Evolutionary conservation across 2,329 filamentous ascomycete species (phyloP).

Genomic region (Arthrobotrys pseudoclavata): DNA sequence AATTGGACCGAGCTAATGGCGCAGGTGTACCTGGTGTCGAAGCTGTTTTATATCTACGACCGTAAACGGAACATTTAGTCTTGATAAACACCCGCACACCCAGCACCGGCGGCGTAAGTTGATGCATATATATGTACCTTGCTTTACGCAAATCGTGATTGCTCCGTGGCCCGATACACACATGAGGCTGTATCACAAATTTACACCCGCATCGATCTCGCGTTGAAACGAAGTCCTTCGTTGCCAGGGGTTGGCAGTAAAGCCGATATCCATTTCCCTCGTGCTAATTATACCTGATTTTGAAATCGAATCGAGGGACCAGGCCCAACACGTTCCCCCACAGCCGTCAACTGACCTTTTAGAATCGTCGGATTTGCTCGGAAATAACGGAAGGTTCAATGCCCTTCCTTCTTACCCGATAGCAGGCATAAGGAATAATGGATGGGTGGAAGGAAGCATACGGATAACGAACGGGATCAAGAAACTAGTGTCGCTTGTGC

Average conservation of each 20-base stretch:
- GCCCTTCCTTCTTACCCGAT: constrained; percentile 2
- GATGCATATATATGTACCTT: constrained; percentile 10
- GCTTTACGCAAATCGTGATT: constrained; percentile 20
- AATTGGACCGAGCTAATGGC: neutral
- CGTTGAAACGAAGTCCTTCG: constrained; percentile 21
- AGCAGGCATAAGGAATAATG: neutral
- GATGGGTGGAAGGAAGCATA: constrained; percentile 3
- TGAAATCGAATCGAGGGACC: constrained; percentile 23
- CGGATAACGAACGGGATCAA: constrained; percentile 6
- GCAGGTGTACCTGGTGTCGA: neutral
- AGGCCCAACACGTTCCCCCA: constrained; percentile 44
- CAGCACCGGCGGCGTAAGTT: neutral
- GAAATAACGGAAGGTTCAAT: constrained; percentile 8
- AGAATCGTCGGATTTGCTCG: constrained; percentile 21
- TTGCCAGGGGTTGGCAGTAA: constrained; percentile 18
- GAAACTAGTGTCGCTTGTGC: constrained; percentile 9
- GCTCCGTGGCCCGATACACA: constrained; percentile 20
- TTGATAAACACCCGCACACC: neutral
- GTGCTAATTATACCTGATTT: constrained; percentile 32
- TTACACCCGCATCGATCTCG: constrained; percentile 15
- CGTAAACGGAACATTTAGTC: constrained; percentile 6
- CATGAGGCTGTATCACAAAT: constrained; percentile 28
- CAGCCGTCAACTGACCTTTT: constrained; percentile 14
- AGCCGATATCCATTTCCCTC: constrained; percentile 6
- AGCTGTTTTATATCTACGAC: constrained; percentile 13